Evolutionary conservation across 2,329 filamentous ascomycete genomes (phyloP).

Genomic region (Mycosphaerella arachidis): DNA sequence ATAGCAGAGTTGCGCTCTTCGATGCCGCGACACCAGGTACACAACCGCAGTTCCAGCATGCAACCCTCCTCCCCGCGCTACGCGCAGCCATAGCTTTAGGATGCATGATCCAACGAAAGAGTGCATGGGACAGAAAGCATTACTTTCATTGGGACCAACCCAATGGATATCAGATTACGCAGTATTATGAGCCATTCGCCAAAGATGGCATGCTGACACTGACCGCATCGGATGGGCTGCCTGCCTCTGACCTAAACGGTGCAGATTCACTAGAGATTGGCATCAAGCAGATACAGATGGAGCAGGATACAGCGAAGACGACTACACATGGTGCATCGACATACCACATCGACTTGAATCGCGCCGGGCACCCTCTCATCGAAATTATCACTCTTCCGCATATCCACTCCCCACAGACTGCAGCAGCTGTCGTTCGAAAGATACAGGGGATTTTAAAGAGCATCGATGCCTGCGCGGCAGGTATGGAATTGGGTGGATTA

Average conservation of each 20-base stretch:
- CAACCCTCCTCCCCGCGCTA: slow-evolving; percentile 81
- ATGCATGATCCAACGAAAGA: slow-evolving; percentile 71
- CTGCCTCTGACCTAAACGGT: slow-evolving; percentile 61
- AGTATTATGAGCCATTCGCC: slow-evolving; percentile 75
- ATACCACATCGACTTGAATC: slow-evolving; percentile 87
- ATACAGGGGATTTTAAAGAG: slow-evolving; percentile 74
- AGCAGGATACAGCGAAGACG: slow-evolving; percentile 97
- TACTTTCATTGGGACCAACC: slow-evolving; percentile 99
- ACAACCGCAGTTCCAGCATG: slow-evolving; percentile 78
- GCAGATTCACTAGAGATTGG: slow-evolving; percentile 68
- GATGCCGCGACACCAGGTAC: slow-evolving; percentile 85
- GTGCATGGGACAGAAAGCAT: slow-evolving; percentile 91
- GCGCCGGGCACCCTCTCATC: slow-evolving; percentile 82
- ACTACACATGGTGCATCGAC: slow-evolving; percentile 67
- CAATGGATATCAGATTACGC: slow-evolving; percentile 93
- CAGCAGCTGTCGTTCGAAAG: slow-evolving; percentile 83
- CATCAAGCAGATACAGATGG: slow-evolving; percentile 93
- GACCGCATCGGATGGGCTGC: slow-evolving; percentile 70
- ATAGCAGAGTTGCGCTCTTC: slow-evolving; percentile 83
- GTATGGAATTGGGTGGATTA: slow-evolving; percentile 89
- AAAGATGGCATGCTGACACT: slow-evolving; percentile 69
- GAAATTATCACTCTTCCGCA: slow-evolving; percentile 93
- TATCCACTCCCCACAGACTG: slow-evolving; percentile 80
- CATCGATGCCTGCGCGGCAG: slow-evolving; percentile 79
- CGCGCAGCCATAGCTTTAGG: slow-evolving; percentile 80